Percentiles rank a stretch among this genome's conserved stretches.
Evolutionary conservation across 192 early-diverging fungal genomes (phyloP).

Genomic region (Rhizoclosmatium sp.): DNA sequence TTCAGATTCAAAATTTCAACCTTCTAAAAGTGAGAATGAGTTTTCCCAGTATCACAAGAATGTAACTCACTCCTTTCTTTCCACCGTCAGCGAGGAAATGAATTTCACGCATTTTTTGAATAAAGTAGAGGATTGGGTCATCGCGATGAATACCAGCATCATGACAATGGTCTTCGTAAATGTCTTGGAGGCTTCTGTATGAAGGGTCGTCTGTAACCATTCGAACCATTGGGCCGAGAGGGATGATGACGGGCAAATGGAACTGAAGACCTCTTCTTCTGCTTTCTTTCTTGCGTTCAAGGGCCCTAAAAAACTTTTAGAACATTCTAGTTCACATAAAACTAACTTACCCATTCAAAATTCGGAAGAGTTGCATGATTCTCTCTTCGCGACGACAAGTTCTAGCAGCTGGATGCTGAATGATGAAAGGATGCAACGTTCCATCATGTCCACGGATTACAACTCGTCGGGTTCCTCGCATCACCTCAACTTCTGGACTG

Average conservation of each 20-base stretch:
- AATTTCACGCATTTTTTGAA: constrained; percentile 74
- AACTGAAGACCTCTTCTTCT: constrained; percentile 79
- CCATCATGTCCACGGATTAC: constrained; percentile 94
- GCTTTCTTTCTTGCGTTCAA: constrained; percentile 85
- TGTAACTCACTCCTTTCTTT: constrained; percentile 61
- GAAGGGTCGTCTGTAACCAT: constrained; percentile 93
- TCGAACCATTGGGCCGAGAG: constrained; percentile 90
- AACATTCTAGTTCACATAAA: not conserved
- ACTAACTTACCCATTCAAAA: constrained; percentile 75
- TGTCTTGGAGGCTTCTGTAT: constrained; percentile 87
- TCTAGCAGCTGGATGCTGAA: constrained; percentile 92
- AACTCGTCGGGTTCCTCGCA: constrained; percentile 81
- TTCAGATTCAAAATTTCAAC: constrained; percentile 78
- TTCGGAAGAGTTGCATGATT: constrained; percentile 92
- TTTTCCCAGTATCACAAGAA: not conserved
- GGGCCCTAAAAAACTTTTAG: constrained; percentile 55
- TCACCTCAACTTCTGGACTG: constrained; percentile 86
- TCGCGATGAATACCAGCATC: constrained; percentile 81
- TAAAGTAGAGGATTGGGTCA: constrained; percentile 84
- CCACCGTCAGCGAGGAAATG: constrained; percentile 53
- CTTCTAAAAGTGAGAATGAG: constrained; percentile 46
- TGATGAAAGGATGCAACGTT: constrained; percentile 85
- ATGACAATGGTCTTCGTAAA: constrained; percentile 90
- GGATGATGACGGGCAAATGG: constrained; percentile 91
- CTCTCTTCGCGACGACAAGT: constrained; percentile 94